Base-by-base conservation (phyloP, 768 basidiomycete genomes). In the Tephrocybe rancida region DNA sequence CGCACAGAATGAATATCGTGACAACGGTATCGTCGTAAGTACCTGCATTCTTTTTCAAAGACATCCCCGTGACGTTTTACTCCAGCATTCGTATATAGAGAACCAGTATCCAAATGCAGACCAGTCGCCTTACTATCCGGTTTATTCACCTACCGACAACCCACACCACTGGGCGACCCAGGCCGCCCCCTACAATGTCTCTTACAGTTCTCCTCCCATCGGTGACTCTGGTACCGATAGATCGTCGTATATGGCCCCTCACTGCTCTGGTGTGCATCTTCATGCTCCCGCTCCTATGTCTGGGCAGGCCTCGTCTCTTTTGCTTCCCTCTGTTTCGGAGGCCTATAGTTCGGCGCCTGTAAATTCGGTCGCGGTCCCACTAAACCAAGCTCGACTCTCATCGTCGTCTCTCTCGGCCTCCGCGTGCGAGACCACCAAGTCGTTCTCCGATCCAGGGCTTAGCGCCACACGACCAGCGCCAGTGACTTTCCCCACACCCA, bases 401-500 rank as follows among this genome's bases (percentile, higher is more conserved):
- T 29, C 52, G n/a, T 29, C 44, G 6, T 19, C 55, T 44, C 25
- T 35, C 6, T 30, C 48, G 14, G 39, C 25, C 16, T 4, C 43
- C 8, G 32, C 43, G 18, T 34, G 43, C 48, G 51, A 61, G 8
- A 21, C 57, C 2, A 48, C 57, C 41, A 48, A 59, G 9, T 16
- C 51, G 30, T 22, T 34, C 26, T 24, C 55, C n/a, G 21, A 57
- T 43, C 39, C 52, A 18, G 51, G 50, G 14, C 46, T 41, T 30
- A 47, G 27, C 26, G 19, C 54, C 14, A 39, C 43, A 19, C 45
- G 61, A 19, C 61, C 58, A 0, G 52, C 64, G 0, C 74, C 72
- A 52, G 55, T 64, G 1, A 82, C 79, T 2, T 86, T 88, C 59
- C 86, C 80, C 1, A 88, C 87, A 0, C 87, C 87, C 1, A 82